These are phyloP conservation scores for Tuber microsphaerosporum DNA, from an alignment of 495 filamentous ascomycete species.

Conservation along the genomic window DNA sequence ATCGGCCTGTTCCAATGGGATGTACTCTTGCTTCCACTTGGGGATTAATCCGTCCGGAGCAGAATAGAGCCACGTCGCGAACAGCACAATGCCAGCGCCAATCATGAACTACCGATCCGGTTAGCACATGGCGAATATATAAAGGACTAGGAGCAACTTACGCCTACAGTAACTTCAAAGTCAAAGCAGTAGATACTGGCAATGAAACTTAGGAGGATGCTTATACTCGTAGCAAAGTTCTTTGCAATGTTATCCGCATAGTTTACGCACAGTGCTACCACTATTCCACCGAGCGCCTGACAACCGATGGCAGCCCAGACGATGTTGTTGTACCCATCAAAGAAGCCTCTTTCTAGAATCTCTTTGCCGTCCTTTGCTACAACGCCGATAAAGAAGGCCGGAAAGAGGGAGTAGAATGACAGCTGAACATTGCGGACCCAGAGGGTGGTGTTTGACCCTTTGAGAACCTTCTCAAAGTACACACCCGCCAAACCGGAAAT, in stretches of 20 bases:
- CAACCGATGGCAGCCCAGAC: constrained; percentile 80
- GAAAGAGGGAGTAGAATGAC: constrained; percentile 82
- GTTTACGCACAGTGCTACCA: constrained; percentile 76
- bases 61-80: constrained; percentile 79
- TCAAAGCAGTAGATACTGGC: constrained; percentile 81
- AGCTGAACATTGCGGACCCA: constrained; percentile 95
- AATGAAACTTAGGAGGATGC: constrained; percentile 73
- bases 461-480: constrained; percentile 92
- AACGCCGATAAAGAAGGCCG: constrained; percentile 77
- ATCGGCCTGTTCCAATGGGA: constrained; percentile 34
- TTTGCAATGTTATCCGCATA: constrained; percentile 83
- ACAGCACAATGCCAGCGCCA: constrained; percentile 67
- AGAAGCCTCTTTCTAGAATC: constrained; percentile 78
- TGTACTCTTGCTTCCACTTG: constrained; percentile 18
- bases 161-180: constrained; percentile 60
- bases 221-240: constrained; percentile 86
- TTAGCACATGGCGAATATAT: constrained; percentile 5
- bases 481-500: constrained; percentile 79
- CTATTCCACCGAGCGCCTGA: constrained; percentile 75
- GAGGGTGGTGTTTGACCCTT: constrained; percentile 67
- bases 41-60: constrained; percentile 43
- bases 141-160: constrained; percentile 47
- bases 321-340: constrained; percentile 83
- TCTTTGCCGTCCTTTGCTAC: constrained; percentile 76
- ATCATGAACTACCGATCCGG: constrained; percentile 62